Percentiles rank a stretch among this genome's conserved stretches.
Evolutionary conservation across 768 basidiomycete species (phyloP).

Genomic region (Tephrocybe sp.): DNA sequence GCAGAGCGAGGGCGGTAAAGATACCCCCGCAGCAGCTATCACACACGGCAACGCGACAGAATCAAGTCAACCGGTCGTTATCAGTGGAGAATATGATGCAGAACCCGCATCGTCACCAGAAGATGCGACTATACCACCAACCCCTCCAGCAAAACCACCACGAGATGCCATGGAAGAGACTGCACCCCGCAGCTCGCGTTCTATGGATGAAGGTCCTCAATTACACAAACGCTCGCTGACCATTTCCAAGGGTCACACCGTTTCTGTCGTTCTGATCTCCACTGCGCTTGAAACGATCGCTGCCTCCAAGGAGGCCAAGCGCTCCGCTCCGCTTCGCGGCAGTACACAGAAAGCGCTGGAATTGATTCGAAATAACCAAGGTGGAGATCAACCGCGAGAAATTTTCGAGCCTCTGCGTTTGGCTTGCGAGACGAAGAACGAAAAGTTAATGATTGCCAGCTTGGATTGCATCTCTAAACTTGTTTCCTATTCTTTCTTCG

Average conservation of each 20-base stretch:
- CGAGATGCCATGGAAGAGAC: constrained; percentile 1
- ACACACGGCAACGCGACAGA: neutral
- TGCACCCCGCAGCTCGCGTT: constrained; percentile 1
- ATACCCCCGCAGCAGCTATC: neutral
- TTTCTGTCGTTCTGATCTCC: constrained; percentile 77
- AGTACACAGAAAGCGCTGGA: constrained; percentile 81
- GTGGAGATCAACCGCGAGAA: constrained; percentile 74
- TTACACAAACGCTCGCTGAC: constrained; percentile 57
- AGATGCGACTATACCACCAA: constrained; percentile 7
- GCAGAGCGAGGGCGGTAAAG: neutral
- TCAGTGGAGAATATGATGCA: neutral
- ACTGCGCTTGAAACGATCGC: constrained; percentile 86
- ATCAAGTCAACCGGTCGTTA: constrained; percentile 2
- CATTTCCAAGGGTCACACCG: constrained; percentile 65
- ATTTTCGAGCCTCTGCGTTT: constrained; percentile 95
- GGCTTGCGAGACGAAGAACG: constrained; percentile 92
- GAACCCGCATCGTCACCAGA: neutral
- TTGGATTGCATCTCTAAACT: constrained; percentile 97
- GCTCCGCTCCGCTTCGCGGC: constrained; percentile 77
- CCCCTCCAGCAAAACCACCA: constrained; percentile 13
- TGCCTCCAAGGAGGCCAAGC: constrained; percentile 84
- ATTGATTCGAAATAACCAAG: constrained; percentile 72
- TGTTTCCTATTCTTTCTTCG: constrained; percentile 96
- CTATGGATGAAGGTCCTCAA: constrained; percentile 6
- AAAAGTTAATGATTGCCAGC: constrained; percentile 94